These are phyloP conservation scores for Oryza brachyantha DNA, from an alignment of 176 grass and related monocot genomes.

Conservation along the genomic window DNA sequence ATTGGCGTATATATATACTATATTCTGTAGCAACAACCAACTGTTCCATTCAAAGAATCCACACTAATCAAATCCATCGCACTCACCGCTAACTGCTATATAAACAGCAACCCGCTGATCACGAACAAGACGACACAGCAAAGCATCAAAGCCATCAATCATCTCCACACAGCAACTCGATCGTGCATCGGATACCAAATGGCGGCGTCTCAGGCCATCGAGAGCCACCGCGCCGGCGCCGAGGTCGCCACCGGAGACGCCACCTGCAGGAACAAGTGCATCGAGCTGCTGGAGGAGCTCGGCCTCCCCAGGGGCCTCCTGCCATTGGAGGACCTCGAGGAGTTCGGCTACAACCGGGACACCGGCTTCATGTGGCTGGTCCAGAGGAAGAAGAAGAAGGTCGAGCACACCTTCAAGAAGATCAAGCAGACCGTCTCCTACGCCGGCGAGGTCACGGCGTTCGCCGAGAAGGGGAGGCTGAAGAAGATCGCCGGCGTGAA, in stretches of 20 bases:
- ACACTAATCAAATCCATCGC: too few relatives aligned
- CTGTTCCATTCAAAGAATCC: too few relatives aligned
- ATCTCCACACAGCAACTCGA: too few relatives aligned
- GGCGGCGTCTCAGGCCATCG: not conserved
- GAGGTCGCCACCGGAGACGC: not conserved
- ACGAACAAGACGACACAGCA: too few relatives aligned
- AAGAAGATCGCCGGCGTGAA: constrained; percentile 30
- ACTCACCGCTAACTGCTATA: too few relatives aligned
- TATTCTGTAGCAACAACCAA: too few relatives aligned
- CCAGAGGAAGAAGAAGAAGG: constrained; percentile 42
- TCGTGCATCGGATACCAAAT: not conserved
- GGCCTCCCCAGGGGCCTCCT: constrained; percentile 34
- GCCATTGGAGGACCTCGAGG: constrained; percentile 25
- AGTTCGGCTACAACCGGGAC: constrained; percentile 14
- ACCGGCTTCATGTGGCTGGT: constrained; percentile 29
- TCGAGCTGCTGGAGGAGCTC: constrained; percentile 21
- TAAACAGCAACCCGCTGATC: too few relatives aligned
- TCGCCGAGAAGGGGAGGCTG: not conserved
- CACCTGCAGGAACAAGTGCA: constrained; percentile 5
- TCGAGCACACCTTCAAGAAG: constrained; percentile 37
- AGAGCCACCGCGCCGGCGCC: not conserved
- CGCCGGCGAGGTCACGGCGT: not conserved
- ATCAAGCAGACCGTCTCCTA: constrained; percentile 37
- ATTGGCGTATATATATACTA: too few relatives aligned
- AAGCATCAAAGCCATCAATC: too few relatives aligned